Percentiles rank a stretch among this genome's conserved stretches.
These are phyloP conservation scores for Biscutella laevigata DNA, from an alignment of 441 rosid species.

Conservation along the genomic window DNA sequence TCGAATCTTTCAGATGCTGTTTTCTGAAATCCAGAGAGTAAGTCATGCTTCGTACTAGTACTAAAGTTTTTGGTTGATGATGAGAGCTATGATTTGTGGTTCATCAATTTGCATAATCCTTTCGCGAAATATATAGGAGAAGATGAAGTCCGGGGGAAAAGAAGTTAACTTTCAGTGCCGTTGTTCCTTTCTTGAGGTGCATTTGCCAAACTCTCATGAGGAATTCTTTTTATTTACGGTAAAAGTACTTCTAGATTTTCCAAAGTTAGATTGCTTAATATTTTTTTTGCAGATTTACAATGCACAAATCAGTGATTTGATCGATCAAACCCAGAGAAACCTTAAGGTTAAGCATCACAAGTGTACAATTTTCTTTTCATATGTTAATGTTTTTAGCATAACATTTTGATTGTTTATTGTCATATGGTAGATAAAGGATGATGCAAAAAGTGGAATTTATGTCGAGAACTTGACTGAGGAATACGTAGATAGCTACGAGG, in stretches of 20 bases:
- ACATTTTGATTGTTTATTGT: background rate
- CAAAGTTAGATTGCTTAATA: background rate
- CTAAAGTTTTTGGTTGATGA: background rate
- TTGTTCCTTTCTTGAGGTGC: slow-evolving; percentile 93
- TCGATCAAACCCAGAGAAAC: slow-evolving; percentile 79
- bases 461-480: slow-evolving; percentile 82
- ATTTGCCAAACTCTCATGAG: slow-evolving; percentile 5
- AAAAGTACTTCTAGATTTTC: background rate
- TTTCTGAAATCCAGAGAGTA: slow-evolving; percentile 69
- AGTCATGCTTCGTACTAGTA: slow-evolving; percentile 13
- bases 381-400: background rate
- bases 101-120: slow-evolving; percentile 2
- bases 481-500: slow-evolving; percentile 75
- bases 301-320: slow-evolving; percentile 78
- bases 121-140: slow-evolving; percentile 39
- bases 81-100: background rate
- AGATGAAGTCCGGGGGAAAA: slow-evolving; percentile 52
- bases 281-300: slow-evolving; percentile 56
- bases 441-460: slow-evolving; percentile 58
- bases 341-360: slow-evolving; percentile 52
- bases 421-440: slow-evolving; percentile 61
- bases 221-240: background rate
- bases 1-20: slow-evolving; percentile 70
- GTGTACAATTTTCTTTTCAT: slow-evolving; percentile 1
- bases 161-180: slow-evolving; percentile 80